These are phyloP conservation scores for Hymenochaete sp. DNA, from an alignment of 1,284 basidiomycete genomes.

Conservation along the genomic window DNA sequence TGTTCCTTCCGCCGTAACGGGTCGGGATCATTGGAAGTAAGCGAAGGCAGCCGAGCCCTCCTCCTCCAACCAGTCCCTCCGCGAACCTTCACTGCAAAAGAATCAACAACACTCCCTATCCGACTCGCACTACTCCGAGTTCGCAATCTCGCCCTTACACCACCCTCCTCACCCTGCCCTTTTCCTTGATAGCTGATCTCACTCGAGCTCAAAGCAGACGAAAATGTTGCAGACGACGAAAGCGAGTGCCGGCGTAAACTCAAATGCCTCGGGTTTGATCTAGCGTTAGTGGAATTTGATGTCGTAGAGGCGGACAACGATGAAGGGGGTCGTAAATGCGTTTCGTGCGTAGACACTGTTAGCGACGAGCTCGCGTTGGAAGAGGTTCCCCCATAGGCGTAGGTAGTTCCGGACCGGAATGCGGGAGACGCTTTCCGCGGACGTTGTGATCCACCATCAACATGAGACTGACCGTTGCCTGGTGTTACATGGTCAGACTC, in stretches of 20 bases:
- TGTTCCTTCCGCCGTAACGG: not conserved
- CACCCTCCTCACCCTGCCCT: too few relatives aligned
- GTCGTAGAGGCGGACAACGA: constrained; percentile 2
- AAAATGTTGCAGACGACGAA: constrained; percentile 12
- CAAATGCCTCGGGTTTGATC: not conserved
- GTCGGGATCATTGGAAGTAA: not conserved
- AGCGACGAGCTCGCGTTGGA: not conserved
- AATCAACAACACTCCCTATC: constrained; percentile 7
- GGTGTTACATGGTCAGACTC: not conserved
- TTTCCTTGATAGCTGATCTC: not conserved
- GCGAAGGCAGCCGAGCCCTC: constrained; percentile 11
- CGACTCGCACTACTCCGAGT: not conserved
- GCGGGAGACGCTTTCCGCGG: not conserved
- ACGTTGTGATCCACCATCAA: too few relatives aligned
- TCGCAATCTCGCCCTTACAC: too few relatives aligned
- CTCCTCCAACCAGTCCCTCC: constrained; percentile 16
- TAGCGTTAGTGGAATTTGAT: not conserved
- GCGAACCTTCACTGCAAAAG: constrained; percentile 16
- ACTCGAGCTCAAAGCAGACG: constrained; percentile 6
- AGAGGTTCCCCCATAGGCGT: too few relatives aligned
- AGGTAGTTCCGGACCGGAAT: too few relatives aligned
- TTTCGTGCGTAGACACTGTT: not conserved
- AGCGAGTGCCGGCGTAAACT: constrained; percentile 11
- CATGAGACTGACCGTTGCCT: too few relatives aligned
- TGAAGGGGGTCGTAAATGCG: constrained; percentile 5